Evolutionary conservation across 225 moss, liverwort and hornwort genomes (phyloP).

Genomic region (Antitrichia curtipendula): DNA sequence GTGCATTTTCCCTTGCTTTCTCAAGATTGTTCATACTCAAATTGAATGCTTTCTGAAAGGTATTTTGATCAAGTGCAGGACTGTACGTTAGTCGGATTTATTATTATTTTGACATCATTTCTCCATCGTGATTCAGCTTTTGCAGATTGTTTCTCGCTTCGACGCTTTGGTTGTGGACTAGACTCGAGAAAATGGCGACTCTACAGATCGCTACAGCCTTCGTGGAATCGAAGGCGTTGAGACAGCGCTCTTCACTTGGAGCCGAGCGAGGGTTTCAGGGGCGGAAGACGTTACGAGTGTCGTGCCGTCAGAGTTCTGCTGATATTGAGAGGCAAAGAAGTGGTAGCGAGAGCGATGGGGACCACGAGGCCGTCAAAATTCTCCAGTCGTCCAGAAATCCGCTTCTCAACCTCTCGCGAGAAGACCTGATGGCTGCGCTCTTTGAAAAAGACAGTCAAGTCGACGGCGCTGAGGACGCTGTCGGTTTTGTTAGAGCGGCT

Average conservation of each 20-base stretch:
- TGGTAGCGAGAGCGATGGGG: not conserved
- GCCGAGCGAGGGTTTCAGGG: not conserved
- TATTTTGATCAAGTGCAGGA: not conserved
- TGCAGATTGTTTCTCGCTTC: not conserved
- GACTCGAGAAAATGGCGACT: conserved; percentile 9
- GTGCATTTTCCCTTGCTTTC: not conserved
- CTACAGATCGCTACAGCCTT: not conserved
- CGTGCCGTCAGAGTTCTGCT: not conserved
- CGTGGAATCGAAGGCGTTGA: not conserved
- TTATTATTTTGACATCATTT: not conserved
- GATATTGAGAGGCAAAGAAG: not conserved
- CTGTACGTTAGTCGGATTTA: not conserved
- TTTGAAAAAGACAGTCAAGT: not conserved
- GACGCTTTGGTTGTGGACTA: not conserved
- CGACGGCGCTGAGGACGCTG: not conserved
- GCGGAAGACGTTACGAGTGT: conserved; percentile 14
- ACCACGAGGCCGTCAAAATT: conserved; percentile 6
- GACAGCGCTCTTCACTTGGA: not conserved
- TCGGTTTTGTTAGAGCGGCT: not conserved
- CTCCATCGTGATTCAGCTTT: not conserved
- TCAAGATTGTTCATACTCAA: not conserved
- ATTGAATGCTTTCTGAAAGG: not conserved
- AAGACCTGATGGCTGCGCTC: conserved; percentile 27
- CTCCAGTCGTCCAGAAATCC: conserved; percentile 39
- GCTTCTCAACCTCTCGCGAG: conserved; percentile 43